Evolutionary conservation across 1,139 yeast species (phyloP).

Genomic region (Candida sp.): DNA sequence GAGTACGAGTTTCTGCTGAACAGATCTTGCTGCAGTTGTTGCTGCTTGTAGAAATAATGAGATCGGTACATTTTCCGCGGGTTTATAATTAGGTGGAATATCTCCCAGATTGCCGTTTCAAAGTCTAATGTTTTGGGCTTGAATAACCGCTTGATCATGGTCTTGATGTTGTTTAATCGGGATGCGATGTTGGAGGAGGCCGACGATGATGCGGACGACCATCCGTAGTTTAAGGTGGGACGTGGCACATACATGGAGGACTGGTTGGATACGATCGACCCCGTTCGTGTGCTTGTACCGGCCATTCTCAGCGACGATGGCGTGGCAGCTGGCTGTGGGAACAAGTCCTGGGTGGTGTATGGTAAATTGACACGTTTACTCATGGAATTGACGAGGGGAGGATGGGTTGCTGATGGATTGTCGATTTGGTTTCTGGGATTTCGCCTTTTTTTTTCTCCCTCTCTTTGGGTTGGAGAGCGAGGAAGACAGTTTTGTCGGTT

Average conservation of each 20-base stretch:
- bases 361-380: constrained; percentile 37
- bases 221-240: constrained; percentile 7
- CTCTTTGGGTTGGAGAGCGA: no score
- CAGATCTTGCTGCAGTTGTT: constrained; percentile 18
- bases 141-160: constrained; percentile 48
- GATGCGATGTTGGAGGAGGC: background rate
- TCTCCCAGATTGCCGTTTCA: constrained; percentile 94
- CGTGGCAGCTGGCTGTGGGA: constrained; percentile 29
- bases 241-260: constrained; percentile 18
- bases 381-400: constrained; percentile 16
- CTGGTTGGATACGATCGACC: constrained; percentile 25
- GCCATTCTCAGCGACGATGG: constrained; percentile 18
- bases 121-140: constrained; percentile 87
- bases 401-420: background rate
- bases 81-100: constrained; percentile 68
- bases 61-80: constrained; percentile 87
- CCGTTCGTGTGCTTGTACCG: constrained; percentile 21
- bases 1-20: constrained; percentile 57
- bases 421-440: background rate
- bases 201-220: background rate
- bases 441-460: background rate
- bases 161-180: constrained; percentile 21
- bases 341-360: constrained; percentile 42
- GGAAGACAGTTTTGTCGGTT: background rate
- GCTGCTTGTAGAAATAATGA: constrained; percentile 69